Evolutionary conservation across 2,329 filamentous ascomycete genomes (phyloP).

Genomic region (Stagonosporopsis rhizophila): DNA sequence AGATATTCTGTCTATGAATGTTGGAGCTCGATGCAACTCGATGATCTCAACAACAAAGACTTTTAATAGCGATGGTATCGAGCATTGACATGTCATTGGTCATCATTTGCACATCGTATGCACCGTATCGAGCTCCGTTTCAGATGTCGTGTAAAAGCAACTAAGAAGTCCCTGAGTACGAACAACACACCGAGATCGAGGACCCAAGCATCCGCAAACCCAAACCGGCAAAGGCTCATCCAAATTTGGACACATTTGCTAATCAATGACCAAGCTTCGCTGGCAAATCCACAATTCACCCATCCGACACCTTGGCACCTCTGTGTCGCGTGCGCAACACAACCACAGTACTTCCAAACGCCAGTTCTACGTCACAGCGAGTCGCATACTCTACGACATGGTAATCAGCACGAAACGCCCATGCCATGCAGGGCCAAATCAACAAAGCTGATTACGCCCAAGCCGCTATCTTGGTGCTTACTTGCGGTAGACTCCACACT

Average conservation of each 20-base stretch:
- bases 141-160: not conserved
- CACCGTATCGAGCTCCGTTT: slow-evolving; percentile 1
- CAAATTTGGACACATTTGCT: slow-evolving; percentile 4
- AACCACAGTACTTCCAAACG: not conserved
- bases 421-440: not conserved
- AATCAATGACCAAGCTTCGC: slow-evolving; percentile 5
- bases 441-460: slow-evolving; percentile 7
- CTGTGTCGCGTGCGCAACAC: slow-evolving; percentile 2
- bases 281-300: slow-evolving; percentile 7
- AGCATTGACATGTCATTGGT: not conserved
- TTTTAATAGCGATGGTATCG: not conserved
- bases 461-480: slow-evolving; percentile 1
- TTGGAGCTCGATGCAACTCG: not conserved
- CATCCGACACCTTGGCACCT: not conserved
- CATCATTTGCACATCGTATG: not conserved
- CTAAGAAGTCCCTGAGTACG: not conserved
- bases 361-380: slow-evolving; percentile 1
- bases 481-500: not conserved
- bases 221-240: not conserved
- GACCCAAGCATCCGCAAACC: not conserved
- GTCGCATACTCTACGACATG: not conserved
- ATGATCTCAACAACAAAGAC: not conserved
- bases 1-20: no score
- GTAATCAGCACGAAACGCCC: not conserved
- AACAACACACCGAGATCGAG: not conserved